These are phyloP conservation scores for Parsonsia alboflavescens DNA, from an alignment of 257 asterid genomes.

Conservation along the genomic window DNA sequence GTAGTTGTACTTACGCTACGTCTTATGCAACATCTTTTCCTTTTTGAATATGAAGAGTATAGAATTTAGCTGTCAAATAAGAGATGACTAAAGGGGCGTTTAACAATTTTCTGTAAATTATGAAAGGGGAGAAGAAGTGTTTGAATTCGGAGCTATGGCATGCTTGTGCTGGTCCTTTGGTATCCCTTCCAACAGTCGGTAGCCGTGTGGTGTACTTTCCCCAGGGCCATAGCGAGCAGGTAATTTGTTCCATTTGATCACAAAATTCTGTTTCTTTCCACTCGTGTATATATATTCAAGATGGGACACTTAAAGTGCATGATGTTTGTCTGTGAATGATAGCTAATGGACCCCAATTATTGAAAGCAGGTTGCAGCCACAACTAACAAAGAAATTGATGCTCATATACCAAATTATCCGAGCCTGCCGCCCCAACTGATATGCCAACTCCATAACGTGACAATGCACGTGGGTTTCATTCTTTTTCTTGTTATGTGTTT, in stretches of 20 bases:
- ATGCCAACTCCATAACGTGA: constrained; percentile 96
- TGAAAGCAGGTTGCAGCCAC: constrained; percentile 80
- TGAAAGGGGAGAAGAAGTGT: constrained; percentile 89
- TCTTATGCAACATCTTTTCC: neutral
- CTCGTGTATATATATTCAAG: constrained; percentile 5
- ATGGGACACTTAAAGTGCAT: constrained; percentile 2
- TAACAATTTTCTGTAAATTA: constrained; percentile 28
- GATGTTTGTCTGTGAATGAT: constrained; percentile 13
- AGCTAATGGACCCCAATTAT: constrained; percentile 28
- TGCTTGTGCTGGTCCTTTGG: constrained; percentile 99
- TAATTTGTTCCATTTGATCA: constrained; percentile 18
- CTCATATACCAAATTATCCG: constrained; percentile 93
- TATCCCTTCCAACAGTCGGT: constrained; percentile 76
- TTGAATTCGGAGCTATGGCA: constrained; percentile 98
- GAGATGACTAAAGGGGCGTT: constrained; percentile 8
- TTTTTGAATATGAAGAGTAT: neutral
- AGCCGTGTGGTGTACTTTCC: constrained; percentile 97
- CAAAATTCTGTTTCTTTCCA: constrained; percentile 2
- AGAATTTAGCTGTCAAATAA: neutral
- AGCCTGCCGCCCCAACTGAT: constrained; percentile 83
- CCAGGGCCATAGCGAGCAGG: constrained; percentile 99
- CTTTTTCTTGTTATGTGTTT: constrained; percentile 16
- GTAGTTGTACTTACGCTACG: neutral
- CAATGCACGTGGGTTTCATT: constrained; percentile 88
- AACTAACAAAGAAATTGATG: constrained; percentile 87